phyloP scores from a whole-genome alignment of 2,329 filamentous ascomycete species.

The Myriangium duriaei region DNA sequence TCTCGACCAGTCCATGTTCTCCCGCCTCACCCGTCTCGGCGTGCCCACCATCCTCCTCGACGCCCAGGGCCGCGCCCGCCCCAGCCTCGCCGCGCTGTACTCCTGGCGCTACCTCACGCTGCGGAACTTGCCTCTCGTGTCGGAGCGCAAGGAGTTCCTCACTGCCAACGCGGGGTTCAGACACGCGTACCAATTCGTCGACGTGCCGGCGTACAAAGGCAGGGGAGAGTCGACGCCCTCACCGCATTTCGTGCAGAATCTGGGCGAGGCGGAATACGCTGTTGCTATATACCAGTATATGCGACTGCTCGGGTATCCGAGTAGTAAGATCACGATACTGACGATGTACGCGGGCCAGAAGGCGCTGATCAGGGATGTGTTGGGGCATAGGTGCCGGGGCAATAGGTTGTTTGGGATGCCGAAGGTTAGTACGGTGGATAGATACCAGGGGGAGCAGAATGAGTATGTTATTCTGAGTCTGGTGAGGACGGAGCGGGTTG shows the following conservation, averaged over 20 bases:
- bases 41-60: conserved; percentile 87
- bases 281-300: conserved; percentile 96
- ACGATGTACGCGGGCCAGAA: conserved; percentile 89
- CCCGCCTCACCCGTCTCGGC: conserved; percentile 75
- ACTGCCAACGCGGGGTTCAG: conserved; percentile 82
- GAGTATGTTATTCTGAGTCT: conserved; percentile 94
- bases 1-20: conserved; percentile 89
- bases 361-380: conserved; percentile 76
- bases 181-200: conserved; percentile 93
- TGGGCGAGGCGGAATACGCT: conserved; percentile 93
- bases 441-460: conserved; percentile 98
- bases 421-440: conserved; percentile 89
- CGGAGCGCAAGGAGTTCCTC: conserved; percentile 56
- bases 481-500: conserved; percentile 74
- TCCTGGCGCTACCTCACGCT: conserved; percentile 82
- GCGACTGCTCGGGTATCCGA: conserved; percentile 86
- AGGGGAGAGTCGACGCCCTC: conserved; percentile 78
- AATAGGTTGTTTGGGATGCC: conserved; percentile 82
- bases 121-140: conserved; percentile 64
- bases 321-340: conserved; percentile 70
- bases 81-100: conserved; percentile 79
- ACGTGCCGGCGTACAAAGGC: conserved; percentile 87
- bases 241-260: conserved; percentile 90
- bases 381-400: conserved; percentile 68
- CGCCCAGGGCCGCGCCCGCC: conserved; percentile 81